A percentile compares a stretch with the other conserved stretches of the same genome.
Evolutionary conservation across 768 basidiomycete genomes (phyloP).

Genomic region (Solioccasus polychromus): DNA sequence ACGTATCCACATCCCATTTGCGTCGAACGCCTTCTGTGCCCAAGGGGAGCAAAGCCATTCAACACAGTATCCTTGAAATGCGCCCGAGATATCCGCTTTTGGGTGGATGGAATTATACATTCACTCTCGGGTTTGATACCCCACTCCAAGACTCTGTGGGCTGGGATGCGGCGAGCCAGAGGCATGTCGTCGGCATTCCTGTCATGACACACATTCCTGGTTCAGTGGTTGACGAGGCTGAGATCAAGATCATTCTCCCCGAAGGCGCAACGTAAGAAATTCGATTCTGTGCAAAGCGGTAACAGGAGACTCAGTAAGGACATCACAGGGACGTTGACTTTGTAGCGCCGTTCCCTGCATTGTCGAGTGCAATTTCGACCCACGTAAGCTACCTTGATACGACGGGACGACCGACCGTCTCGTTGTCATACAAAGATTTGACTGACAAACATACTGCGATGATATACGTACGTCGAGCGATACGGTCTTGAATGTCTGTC

Average conservation of each 20-base stretch:
- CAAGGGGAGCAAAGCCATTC: slow-evolving; percentile 49
- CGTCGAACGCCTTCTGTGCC: slow-evolving; percentile 64
- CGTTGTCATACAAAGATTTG: slow-evolving; percentile 67
- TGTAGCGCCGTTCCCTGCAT: slow-evolving; percentile 72
- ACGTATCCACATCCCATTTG: slow-evolving; percentile 92
- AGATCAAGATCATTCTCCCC: slow-evolving; percentile 79
- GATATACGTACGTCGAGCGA: slow-evolving; percentile 69
- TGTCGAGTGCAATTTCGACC: slow-evolving; percentile 55
- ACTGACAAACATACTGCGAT: slow-evolving; percentile 76
- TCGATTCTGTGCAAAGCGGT: slow-evolving; percentile 11
- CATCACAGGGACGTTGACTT: slow-evolving; percentile 70
- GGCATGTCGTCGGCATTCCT: slow-evolving; percentile 77
- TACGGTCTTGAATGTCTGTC: slow-evolving; percentile 1
- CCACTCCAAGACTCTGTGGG: slow-evolving; percentile 70
- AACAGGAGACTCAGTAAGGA: slow-evolving; percentile 7
- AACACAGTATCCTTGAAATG: slow-evolving; percentile 74
- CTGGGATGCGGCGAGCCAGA: slow-evolving; percentile 59
- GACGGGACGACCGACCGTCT: slow-evolving; percentile 76
- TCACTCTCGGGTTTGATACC: slow-evolving; percentile 93
- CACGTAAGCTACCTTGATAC: slow-evolving; percentile 92
- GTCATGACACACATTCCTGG: slow-evolving; percentile 81
- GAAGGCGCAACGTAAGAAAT: slow-evolving; percentile 88
- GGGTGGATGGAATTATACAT: slow-evolving; percentile 97
- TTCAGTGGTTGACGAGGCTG: slow-evolving; percentile 76
- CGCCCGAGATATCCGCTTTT: slow-evolving; percentile 88